Base-by-base conservation (phyloP, 225 moss, liverwort and hornwort species). In the Pseudisothecium myosuroides region DNA sequence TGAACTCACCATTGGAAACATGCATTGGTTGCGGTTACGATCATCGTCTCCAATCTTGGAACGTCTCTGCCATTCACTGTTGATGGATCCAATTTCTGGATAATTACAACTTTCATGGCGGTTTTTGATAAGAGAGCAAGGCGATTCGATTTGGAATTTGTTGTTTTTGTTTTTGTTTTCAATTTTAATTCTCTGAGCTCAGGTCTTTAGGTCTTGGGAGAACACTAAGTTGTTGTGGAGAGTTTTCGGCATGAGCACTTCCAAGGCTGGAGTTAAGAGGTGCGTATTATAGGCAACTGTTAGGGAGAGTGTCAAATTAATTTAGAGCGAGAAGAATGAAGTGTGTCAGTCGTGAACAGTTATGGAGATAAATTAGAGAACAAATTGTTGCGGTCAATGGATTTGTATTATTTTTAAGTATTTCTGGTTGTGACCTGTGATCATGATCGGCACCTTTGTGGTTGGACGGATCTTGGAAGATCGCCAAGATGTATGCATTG, bases 201-300 rank as follows among this genome's bases (percentile, higher is more conserved):
- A 71, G 37, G 47, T 81, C 68, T 56, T 80, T 91, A 72, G 79
- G 65, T 59, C 39, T 72, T 64, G 14, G 59, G 20, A 58, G 50
- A 58, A 60, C 43, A 73, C 50, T 31, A n/a, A 12, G 29, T 82
- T 22, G 72, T 34, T 26, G 72, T 67, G 39, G 50, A 64, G 81
- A 75, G 47, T 43, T 52, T 65, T 88, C 89, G 84, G 87, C 82
- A 91, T 92, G 90, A 91, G 85, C 84, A 91, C 81, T 68, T 82
- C 18, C 85, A 73, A 90, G 71, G 82, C 41, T 64, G 56, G 41
- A 86, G 77, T 75, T 77, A 69, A n/a, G 81, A 85, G 82, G 90
- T 90, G 67, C 14, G 79, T 79, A 60, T 5, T 79, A 60, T 5
- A 43, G 11, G 59, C 43, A 58, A 17, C 20, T 22, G 16, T 16